These are phyloP conservation scores for Pythium utonaiense DNA, from an alignment of 352 stramenopile genomes.

Conservation along the genomic window DNA sequence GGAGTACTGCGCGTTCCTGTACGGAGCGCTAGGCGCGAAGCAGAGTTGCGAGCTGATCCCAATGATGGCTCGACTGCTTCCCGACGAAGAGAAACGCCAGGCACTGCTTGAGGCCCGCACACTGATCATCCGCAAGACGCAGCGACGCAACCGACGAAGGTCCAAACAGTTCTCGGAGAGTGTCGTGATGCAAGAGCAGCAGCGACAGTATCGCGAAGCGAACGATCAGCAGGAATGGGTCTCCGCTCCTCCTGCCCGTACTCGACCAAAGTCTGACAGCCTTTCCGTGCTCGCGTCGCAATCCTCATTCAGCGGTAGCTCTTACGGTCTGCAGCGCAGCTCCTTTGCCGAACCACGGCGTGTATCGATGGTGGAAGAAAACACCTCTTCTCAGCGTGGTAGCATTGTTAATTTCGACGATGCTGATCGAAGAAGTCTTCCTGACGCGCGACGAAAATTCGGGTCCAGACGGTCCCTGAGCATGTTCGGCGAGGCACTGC, in stretches of 20 bases:
- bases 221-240: constrained; percentile 15
- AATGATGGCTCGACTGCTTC: constrained; percentile 68
- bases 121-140: constrained; percentile 52
- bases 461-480: constrained; percentile 63
- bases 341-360: constrained; percentile 18
- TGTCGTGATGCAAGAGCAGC: constrained; percentile 60
- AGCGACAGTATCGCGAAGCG: constrained; percentile 19
- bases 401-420: constrained; percentile 1
- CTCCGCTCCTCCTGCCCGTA: constrained; percentile 1
- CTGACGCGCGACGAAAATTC: constrained; percentile 58
- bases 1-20: constrained; percentile 76
- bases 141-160: constrained; percentile 59
- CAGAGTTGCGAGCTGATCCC: constrained; percentile 70
- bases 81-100: constrained; percentile 56
- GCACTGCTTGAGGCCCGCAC: constrained; percentile 60
- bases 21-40: constrained; percentile 59
- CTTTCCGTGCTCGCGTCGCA: constrained; percentile 3
- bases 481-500: constrained; percentile 51
- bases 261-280: constrained; percentile 25
- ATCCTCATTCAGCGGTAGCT: constrained; percentile 1
- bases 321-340: constrained; percentile 13
- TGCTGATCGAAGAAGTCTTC: constrained; percentile 15
- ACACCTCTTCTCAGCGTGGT: not conserved
- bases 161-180: constrained; percentile 82
- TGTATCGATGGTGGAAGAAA: not conserved